These are phyloP conservation scores for Leishmania tropica DNA, from an alignment of 208 protist genomes.

Conservation along the genomic window DNA sequence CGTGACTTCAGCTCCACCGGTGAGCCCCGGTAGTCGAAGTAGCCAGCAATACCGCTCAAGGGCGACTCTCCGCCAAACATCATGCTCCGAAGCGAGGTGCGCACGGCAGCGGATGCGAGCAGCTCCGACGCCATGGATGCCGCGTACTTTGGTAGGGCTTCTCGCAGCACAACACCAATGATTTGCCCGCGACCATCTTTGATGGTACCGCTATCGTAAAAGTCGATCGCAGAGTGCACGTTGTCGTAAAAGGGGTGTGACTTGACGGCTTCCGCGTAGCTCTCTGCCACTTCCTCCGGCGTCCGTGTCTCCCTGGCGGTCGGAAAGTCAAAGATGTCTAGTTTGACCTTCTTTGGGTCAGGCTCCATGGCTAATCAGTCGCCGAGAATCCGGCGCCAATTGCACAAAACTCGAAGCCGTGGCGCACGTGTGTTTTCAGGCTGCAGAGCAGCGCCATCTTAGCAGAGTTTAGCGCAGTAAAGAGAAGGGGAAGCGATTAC, in stretches of 20 bases:
- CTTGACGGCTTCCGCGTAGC: conserved; percentile 66
- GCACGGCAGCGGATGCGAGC: conserved; percentile 65
- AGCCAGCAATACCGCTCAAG: conserved; percentile 89
- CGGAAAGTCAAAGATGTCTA: conserved; percentile 41
- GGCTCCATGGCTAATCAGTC: conserved; percentile 19
- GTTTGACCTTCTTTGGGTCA: conserved; percentile 37
- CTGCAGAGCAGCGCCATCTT: background rate
- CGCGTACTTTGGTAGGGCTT: conserved; percentile 68
- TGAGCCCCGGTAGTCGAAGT: conserved; percentile 90
- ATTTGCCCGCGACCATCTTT: conserved; percentile 71
- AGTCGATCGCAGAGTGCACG: conserved; percentile 62
- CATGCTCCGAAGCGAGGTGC: conserved; percentile 64
- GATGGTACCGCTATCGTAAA: conserved; percentile 65
- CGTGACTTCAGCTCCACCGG: conserved; percentile 85
- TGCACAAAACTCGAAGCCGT: background rate
- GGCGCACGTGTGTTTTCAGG: background rate
- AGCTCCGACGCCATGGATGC: conserved; percentile 64
- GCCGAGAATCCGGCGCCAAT: background rate
- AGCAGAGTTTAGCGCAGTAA: background rate
- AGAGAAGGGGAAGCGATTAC: background rate
- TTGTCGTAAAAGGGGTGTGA: conserved; percentile 89
- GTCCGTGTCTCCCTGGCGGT: conserved; percentile 13
- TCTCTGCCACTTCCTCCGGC: conserved; percentile 47
- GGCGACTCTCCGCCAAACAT: conserved; percentile 86
- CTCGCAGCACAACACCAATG: conserved; percentile 66